Percentiles rank a stretch among this genome's conserved stretches.
phyloP scores from a whole-genome alignment of 1,284 basidiomycete species.

The Moniliella sp. region DNA sequence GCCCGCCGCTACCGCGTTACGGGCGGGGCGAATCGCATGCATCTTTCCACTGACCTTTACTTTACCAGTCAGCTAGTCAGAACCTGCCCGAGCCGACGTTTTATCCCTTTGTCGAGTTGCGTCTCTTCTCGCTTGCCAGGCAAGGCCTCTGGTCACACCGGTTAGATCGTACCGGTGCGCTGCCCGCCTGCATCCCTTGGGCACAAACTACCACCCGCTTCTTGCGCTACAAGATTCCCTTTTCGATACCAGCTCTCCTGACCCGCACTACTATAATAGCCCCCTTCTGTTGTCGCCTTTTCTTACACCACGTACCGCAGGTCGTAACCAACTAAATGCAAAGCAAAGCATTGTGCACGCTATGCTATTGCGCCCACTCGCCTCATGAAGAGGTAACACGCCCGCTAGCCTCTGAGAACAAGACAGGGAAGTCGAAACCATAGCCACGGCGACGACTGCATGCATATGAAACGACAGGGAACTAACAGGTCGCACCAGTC shows the following conservation, averaged over 20 bases:
- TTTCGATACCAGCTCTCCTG: constrained; percentile 11
- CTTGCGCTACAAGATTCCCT: constrained; percentile 10
- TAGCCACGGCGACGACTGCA: neutral
- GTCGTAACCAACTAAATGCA: constrained; percentile 4
- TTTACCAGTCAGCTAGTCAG: constrained; percentile 51
- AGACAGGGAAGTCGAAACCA: too few relatives aligned
- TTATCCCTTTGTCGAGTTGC: constrained; percentile 68
- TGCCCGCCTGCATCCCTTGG: too few relatives aligned
- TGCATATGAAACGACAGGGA: neutral
- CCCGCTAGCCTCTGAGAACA: neutral
- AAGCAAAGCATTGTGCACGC: neutral
- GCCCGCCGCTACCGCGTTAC: constrained; percentile 35
- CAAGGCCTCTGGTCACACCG: too few relatives aligned
- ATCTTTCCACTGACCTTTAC: constrained; percentile 63
- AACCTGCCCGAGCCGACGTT: constrained; percentile 51
- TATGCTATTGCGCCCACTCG: neutral
- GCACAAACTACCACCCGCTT: too few relatives aligned
- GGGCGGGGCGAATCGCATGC: constrained; percentile 53
- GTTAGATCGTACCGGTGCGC: too few relatives aligned
- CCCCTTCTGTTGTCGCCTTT: constrained; percentile 69
- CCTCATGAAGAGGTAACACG: neutral
- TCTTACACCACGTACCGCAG: constrained; percentile 79
- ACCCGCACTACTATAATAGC: constrained; percentile 60
- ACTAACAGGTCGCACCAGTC: neutral
- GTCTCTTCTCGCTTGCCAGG: too few relatives aligned